Percentiles rank a stretch among this genome's conserved stretches.
phyloP scores from a whole-genome alignment of 805 yeast species.

The Sugiyamaella qingdaonensis region DNA sequence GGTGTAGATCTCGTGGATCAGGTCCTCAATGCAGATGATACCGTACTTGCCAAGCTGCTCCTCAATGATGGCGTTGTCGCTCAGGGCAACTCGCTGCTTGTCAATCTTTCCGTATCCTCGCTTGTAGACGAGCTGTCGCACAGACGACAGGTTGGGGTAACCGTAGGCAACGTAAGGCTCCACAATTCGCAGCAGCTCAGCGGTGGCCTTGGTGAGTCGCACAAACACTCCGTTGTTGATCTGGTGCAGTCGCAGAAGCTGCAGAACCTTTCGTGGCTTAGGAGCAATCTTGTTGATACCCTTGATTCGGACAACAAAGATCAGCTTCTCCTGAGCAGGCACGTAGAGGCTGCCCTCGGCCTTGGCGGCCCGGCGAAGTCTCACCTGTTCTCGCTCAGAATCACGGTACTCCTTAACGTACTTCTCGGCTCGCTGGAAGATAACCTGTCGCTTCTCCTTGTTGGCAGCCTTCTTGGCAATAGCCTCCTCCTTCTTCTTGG shows the following conservation, averaged over 20 bases:
- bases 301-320: conserved; percentile 96
- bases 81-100: conserved; percentile 70
- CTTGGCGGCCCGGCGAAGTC: conserved; percentile 91
- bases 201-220: conserved; percentile 75
- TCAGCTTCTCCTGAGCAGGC: conserved; percentile 90
- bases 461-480: conserved; percentile 35
- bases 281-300: conserved; percentile 99
- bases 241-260: conserved; percentile 68
- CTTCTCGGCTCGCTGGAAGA: conserved; percentile 93
- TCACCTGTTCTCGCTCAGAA: conserved; percentile 77
- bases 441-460: conserved; percentile 42
- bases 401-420: conserved; percentile 92
- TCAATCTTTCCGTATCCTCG: conserved; percentile 80
- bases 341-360: conserved; percentile 91
- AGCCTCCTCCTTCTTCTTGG: conserved; percentile 49
- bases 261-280: conserved; percentile 95
- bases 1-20: conserved; percentile 78
- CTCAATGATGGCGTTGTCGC: conserved; percentile 72
- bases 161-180: conserved; percentile 83
- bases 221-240: conserved; percentile 78
- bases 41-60: conserved; percentile 70
- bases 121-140: conserved; percentile 74
- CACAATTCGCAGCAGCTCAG: conserved; percentile 70
- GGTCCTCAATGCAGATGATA: conserved; percentile 69
- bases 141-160: conserved; percentile 71